These are phyloP conservation scores for Poa annua DNA, from an alignment of 176 grass and related monocot genomes.

Conservation along the genomic window DNA sequence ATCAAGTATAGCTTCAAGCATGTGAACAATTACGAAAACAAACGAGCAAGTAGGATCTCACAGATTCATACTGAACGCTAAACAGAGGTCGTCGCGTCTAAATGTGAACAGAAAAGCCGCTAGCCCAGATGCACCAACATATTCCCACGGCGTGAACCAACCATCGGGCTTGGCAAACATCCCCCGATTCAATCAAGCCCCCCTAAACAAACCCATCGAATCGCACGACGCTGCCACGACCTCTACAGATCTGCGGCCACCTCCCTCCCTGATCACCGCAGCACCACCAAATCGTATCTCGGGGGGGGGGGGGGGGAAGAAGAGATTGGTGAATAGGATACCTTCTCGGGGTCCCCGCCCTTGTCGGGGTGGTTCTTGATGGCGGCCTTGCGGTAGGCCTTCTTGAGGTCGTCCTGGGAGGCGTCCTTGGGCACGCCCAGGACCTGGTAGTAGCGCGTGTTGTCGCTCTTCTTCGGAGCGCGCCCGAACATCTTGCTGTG, in stretches of 20 bases:
- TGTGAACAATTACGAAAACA: neutral
- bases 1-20: neutral
- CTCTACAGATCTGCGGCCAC: too few relatives aligned
- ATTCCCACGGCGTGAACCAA: too few relatives aligned
- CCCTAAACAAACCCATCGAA: neutral
- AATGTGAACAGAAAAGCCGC: neutral
- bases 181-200: too few relatives aligned
- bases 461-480: constrained; percentile 86
- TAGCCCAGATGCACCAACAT: too few relatives aligned
- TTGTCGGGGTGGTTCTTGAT: constrained; percentile 98
- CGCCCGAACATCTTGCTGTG: constrained; percentile 65
- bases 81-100: neutral
- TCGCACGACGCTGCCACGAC: too few relatives aligned
- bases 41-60: too few relatives aligned
- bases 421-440: constrained; percentile 76
- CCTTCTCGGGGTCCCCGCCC: constrained; percentile 93
- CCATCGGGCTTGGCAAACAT: too few relatives aligned
- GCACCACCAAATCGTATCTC: too few relatives aligned
- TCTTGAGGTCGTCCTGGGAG: constrained; percentile 76
- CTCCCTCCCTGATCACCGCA: too few relatives aligned
- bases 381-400: constrained; percentile 92
- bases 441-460: constrained; percentile 84
- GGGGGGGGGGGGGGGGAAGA: too few relatives aligned
- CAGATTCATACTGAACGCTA: too few relatives aligned
- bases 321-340: neutral